Percentiles rank a stretch among this genome's conserved stretches.
phyloP scores from a whole-genome alignment of 1,139 yeast species.

The Suhomyces atakaporum region DNA sequence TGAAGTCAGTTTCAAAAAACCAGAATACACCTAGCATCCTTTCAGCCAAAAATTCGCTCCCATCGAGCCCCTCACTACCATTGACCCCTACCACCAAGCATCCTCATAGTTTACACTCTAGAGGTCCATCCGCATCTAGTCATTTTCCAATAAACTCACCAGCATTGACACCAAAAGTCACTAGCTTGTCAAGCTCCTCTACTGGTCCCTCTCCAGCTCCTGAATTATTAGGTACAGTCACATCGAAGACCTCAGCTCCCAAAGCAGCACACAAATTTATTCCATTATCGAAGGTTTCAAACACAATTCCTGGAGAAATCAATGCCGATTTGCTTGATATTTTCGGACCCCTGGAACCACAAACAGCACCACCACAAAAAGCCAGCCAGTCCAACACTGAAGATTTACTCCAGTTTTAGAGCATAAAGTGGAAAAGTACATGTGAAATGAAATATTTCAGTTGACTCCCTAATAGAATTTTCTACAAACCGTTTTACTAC shows the following conservation, averaged over 20 bases:
- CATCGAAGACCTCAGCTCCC: too few relatives aligned
- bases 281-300: slow-evolving; percentile 2
- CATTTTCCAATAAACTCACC: neutral
- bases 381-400: slow-evolving; percentile 1
- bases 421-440: neutral
- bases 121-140: neutral
- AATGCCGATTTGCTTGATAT: slow-evolving; percentile 12
- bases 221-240: too few relatives aligned
- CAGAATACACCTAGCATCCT: neutral
- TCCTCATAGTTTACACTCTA: neutral
- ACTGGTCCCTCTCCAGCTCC: neutral
- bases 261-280: slow-evolving; percentile 10
- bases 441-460: too few relatives aligned
- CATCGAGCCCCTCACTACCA: slow-evolving; percentile 1
- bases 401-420: slow-evolving; percentile 7
- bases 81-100: slow-evolving; percentile 4
- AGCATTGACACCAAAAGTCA: neutral
- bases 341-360: slow-evolving; percentile 7
- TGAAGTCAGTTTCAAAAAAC: neutral
- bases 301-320: neutral
- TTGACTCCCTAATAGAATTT: too few relatives aligned
- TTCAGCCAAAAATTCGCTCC: neutral
- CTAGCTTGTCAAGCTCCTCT: neutral
- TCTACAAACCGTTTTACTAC: too few relatives aligned
- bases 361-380: neutral